Evolutionary conservation across 805 yeast species (phyloP).

Genomic region (Candida saitoana): DNA sequence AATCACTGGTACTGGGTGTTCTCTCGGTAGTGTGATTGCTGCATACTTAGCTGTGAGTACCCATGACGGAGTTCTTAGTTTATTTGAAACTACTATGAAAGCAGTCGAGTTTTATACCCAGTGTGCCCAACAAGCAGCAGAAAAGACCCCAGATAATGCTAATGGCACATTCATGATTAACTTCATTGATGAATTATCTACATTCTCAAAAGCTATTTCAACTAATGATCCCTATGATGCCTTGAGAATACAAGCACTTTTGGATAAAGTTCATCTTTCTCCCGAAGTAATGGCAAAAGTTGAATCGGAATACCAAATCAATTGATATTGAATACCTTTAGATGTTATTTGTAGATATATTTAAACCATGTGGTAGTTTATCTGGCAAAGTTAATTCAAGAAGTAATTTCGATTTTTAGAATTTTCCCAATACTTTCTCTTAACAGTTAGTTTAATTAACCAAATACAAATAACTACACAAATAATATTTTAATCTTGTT

Average conservation of each 20-base stretch:
- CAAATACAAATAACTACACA: too few species aligned
- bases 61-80: constrained; percentile 11
- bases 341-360: too few species aligned
- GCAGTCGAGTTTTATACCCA: constrained; percentile 58
- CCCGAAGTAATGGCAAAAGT: too few species aligned
- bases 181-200: constrained; percentile 42
- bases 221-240: background rate
- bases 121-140: constrained; percentile 57
- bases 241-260: background rate
- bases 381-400: too few species aligned
- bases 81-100: constrained; percentile 45
- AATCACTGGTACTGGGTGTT: constrained; percentile 82
- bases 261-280: too few species aligned
- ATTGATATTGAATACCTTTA: too few species aligned
- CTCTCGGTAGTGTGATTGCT: constrained; percentile 70
- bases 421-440: too few species aligned
- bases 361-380: too few species aligned
- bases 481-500: too few species aligned
- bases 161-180: constrained; percentile 36
- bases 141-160: constrained; percentile 8
- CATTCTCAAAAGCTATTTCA: constrained; percentile 6
- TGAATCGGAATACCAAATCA: too few species aligned
- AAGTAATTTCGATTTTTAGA: too few species aligned
- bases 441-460: too few species aligned
- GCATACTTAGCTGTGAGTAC: constrained; percentile 41